A percentile compares a stretch with the other conserved stretches of the same genome.
phyloP scores from a whole-genome alignment of 75 land plant species.

The Pinus albicaulis region DNA sequence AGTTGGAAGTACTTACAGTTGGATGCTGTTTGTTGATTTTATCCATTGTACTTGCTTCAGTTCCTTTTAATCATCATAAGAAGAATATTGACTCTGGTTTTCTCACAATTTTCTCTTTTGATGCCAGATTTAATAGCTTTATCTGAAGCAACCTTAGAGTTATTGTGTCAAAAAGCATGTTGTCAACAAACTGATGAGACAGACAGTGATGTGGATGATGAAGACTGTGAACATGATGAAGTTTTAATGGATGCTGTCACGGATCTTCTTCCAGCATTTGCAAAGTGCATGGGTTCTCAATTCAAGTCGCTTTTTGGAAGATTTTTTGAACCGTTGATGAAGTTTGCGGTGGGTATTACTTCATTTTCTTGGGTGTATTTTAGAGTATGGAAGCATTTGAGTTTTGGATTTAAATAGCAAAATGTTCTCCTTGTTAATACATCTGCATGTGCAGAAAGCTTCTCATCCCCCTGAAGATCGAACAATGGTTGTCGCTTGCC shows the following conservation, averaged over 20 bases:
- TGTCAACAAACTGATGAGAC: conserved; percentile 83
- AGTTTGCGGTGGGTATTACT: conserved; percentile 73
- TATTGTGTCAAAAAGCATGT: conserved; percentile 77
- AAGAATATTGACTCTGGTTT: background rate
- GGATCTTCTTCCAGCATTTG: conserved; percentile 96
- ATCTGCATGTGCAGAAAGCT: conserved; percentile 54
- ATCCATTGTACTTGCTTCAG: background rate
- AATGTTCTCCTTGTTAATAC: background rate
- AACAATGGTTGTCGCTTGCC: conserved; percentile 95
- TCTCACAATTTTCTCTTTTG: background rate
- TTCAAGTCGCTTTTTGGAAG: conserved; percentile 76
- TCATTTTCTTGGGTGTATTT: background rate
- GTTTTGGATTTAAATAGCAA: background rate
- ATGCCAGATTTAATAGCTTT: conserved; percentile 60
- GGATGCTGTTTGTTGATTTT: background rate
- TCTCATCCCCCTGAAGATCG: conserved; percentile 89
- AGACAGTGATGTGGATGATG: conserved; percentile 83
- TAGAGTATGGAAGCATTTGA: background rate
- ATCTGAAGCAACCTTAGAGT: conserved; percentile 61
- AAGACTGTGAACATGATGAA: conserved; percentile 88
- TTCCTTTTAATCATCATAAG: background rate
- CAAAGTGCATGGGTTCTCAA: conserved; percentile 82
- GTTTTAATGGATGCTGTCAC: conserved; percentile 98
- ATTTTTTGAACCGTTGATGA: conserved; percentile 88
- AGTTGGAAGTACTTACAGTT: conserved; percentile 13